phyloP scores from a whole-genome alignment of 2,329 filamentous ascomycete species.

The Aspergillus cejpii region DNA sequence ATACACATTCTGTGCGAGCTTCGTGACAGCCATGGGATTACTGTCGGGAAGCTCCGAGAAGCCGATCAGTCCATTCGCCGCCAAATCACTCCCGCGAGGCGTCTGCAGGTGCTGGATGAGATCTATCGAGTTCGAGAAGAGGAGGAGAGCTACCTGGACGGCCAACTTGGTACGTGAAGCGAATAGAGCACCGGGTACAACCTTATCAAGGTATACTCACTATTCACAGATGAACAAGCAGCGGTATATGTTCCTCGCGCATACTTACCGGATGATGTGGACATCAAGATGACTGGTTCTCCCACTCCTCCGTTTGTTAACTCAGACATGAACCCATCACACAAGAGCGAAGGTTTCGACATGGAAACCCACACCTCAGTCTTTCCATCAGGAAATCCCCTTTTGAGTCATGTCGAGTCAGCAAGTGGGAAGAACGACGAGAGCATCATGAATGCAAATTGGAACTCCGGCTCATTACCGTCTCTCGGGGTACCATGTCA shows the following conservation, averaged over 20 bases:
- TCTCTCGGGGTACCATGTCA: constrained; percentile 6
- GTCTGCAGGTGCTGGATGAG: constrained; percentile 29
- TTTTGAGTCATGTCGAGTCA: constrained; percentile 3
- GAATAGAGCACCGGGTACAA: too few species aligned
- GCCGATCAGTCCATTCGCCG: constrained; percentile 31
- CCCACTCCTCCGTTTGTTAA: constrained; percentile 10
- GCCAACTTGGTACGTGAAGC: constrained; percentile 22
- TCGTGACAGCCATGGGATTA: constrained; percentile 29
- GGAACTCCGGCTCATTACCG: constrained; percentile 12
- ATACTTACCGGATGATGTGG: constrained; percentile 24
- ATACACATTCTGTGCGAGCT: constrained; percentile 33
- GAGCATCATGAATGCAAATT: constrained; percentile 5
- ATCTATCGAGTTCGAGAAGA: constrained; percentile 32
- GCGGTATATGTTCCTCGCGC: constrained; percentile 23
- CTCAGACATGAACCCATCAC: constrained; percentile 9
- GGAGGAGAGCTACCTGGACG: constrained; percentile 28
- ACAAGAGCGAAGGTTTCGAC: constrained; percentile 13
- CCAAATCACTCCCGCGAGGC: constrained; percentile 25
- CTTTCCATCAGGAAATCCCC: constrained; percentile 13
- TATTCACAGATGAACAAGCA: constrained; percentile 19
- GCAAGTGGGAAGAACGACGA: constrained; percentile 2
- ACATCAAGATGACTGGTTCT: constrained; percentile 14
- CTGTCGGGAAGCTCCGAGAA: constrained; percentile 29
- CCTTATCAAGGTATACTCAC: background rate
- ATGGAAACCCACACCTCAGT: constrained; percentile 21